Base-by-base conservation (phyloP, 192 early-diverging fungal species). In the Backusella westeae region DNA sequence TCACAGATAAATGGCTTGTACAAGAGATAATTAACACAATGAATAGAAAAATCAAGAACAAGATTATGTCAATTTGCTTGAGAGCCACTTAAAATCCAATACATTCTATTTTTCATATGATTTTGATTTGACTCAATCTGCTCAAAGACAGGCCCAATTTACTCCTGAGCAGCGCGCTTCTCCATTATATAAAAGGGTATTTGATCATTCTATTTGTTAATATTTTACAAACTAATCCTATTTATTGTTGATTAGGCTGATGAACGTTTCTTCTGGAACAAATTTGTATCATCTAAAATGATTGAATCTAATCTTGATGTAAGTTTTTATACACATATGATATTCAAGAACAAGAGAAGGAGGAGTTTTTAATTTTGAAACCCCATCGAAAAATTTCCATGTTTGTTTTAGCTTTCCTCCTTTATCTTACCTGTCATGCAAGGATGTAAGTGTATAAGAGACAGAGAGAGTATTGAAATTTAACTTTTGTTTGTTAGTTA, bases 231-330 rank as follows among this genome's bases (percentile, higher is more conserved):
- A 1, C 42, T 44, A 17, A 17, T 44, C 15, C 12, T 44, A 44
- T 44, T 17, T 17, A 44, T 44, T 44, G 42, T 44, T 19, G 17
- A 44, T 17, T 71, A 94, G 87, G 93, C 96, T 26, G 95, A 97
- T 82, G 94, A 96, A 68, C 88, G 95, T 66, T 99, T 98, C 83
- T 98, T 96, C 81, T 99, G 93, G 94, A 99, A 99, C 86, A 86
- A 82, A 34, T 87, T 89, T 56, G 81, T 96, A 23, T 83, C 88
- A 35, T 78, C 88, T 69, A 87, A 90, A 66, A 83, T 98, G 34
- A 95, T 94, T 72, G 85, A 93, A 6, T 67, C 87, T 35, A 81
- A 86, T 4, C 21, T 70, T 23, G 76, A 75, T 52, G 41, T 67
- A 41, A 56, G 82, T 65, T 72, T n/a, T 49, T 19, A 19, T 49